Conservation (phyloP, 768 basidiomycete species). For the Kwoniella dendrophila region DNA sequence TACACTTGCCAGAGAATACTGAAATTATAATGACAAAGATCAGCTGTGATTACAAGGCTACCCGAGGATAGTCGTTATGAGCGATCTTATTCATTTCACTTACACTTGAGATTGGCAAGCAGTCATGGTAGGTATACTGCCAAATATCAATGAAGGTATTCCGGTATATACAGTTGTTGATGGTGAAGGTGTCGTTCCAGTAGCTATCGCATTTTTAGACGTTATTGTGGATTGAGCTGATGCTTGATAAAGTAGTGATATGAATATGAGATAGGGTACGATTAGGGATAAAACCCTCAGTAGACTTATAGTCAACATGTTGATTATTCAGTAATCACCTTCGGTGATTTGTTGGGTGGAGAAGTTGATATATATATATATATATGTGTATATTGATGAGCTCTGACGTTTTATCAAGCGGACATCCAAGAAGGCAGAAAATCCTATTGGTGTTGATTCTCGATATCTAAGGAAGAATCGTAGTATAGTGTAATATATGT, state of each 20-base stretch:
- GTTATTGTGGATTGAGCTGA: constrained; percentile 9
- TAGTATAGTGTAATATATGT: too few relatives aligned
- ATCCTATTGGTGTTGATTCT: too few relatives aligned
- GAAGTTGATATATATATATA: too few relatives aligned
- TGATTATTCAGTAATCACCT: too few relatives aligned
- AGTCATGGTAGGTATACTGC: constrained; percentile 15
- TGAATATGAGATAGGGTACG: not conserved
- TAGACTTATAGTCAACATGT: too few relatives aligned
- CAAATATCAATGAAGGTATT: constrained; percentile 15
- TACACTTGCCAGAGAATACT: constrained; percentile 17
- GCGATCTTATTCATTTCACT: not conserved
- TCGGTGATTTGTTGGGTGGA: too few relatives aligned
- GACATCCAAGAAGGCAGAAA: too few relatives aligned
- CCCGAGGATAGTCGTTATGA: not conserved
- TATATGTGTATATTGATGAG: too few relatives aligned
- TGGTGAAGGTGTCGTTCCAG: not conserved
- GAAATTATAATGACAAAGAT: not conserved
- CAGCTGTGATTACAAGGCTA: not conserved
- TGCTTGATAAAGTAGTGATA: not conserved
- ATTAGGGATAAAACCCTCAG: not conserved
- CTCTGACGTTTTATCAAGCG: too few relatives aligned
- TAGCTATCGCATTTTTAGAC: not conserved
- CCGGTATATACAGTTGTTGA: constrained; percentile 19
- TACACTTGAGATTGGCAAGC: constrained; percentile 11
- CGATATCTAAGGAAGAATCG: too few relatives aligned